A percentile compares a stretch with the other conserved stretches of the same genome.
phyloP scores from a whole-genome alignment of 345 rosid species.

The Laguncularia racemosa region DNA sequence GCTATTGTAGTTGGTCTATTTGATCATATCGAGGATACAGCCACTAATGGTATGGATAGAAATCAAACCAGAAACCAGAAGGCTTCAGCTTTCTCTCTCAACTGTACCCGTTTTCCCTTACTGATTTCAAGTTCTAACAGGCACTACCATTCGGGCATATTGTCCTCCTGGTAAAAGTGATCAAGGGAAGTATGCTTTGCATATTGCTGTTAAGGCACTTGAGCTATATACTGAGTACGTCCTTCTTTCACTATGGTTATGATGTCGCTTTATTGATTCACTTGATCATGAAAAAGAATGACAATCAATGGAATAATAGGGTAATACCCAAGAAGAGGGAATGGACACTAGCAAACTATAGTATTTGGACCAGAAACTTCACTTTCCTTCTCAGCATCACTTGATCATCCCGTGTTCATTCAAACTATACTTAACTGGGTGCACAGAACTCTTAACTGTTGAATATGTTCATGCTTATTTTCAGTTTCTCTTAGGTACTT shows the following conservation, averaged over 20 bases:
- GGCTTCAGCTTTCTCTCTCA: neutral
- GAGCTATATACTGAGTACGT: slow-evolving; percentile 29
- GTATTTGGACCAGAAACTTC: too few relatives aligned
- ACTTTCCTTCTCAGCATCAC: too few relatives aligned
- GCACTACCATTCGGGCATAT: slow-evolving; percentile 25
- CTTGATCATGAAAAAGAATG: neutral
- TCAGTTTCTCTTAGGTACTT: slow-evolving; percentile 22
- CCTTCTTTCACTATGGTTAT: neutral
- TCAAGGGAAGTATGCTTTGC: slow-evolving; percentile 23
- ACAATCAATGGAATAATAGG: neutral
- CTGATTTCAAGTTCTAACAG: slow-evolving; percentile 10
- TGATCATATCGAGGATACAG: slow-evolving; percentile 27
- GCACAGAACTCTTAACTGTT: too few relatives aligned
- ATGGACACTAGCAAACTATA: too few relatives aligned
- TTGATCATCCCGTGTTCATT: too few relatives aligned
- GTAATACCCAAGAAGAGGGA: neutral
- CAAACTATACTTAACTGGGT: too few relatives aligned
- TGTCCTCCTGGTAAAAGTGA: slow-evolving; percentile 31
- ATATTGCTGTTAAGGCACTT: slow-evolving; percentile 31
- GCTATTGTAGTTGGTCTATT: slow-evolving; percentile 38
- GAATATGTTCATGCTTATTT: too few relatives aligned
- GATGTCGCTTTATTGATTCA: neutral
- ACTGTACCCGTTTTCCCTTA: neutral
- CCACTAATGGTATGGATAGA: slow-evolving; percentile 22
- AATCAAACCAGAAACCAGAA: neutral